Evolutionary conservation across 352 stramenopile species (phyloP), one percentile per base, ranked within the genome.

Genomic region (Hyaloperonospora arabidopsidis): DNA sequence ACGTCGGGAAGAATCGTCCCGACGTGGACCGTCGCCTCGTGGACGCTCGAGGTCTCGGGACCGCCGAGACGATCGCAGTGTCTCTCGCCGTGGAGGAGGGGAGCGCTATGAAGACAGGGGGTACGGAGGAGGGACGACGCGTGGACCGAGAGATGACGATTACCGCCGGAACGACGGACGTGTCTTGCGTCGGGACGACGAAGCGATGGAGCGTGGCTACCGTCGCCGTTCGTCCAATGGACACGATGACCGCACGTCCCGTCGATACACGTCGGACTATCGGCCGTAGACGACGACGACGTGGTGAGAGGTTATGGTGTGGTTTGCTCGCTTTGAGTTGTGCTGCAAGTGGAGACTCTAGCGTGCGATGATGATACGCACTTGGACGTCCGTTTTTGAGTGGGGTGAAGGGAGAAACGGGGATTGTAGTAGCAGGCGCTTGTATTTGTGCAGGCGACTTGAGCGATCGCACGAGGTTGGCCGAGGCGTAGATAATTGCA

Each of bases 171-270:
- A 35, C 34, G 54, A 49, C 45, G 53, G 15, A 52, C 67, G 49
- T 46, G 53, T 54, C 19, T 19, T 58, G 38, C 50, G 57, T 55
- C 63, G 59, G 18, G 63, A 68, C 18, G 63, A 71, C 2, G 64
- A 72, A 45, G 64, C 60, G 2, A 28, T 54, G 23, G 64, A 72
- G 25, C 64, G 64, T 2, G 72, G 72, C 14, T 80, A 80, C 47
- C 58, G 70, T 53, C 65, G 66, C n/a, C 47, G 53, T 23, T 36
- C 67, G 5, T 49, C 58, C 29, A 65, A 71, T 54, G 76, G 70
- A 25, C 74, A 84, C 39, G 78, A 85, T 21, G 78, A 86, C 49
- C 75, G 75, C 49, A 72, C 60, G 48, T 71, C 62, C 34, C 76
- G 76, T 49, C 68, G 62, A 57, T 84, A 86, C 52, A 49, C 55